These are phyloP conservation scores for Tolypocladium tundrense DNA, from an alignment of 2,329 filamentous ascomycete genomes.

Conservation along the genomic window DNA sequence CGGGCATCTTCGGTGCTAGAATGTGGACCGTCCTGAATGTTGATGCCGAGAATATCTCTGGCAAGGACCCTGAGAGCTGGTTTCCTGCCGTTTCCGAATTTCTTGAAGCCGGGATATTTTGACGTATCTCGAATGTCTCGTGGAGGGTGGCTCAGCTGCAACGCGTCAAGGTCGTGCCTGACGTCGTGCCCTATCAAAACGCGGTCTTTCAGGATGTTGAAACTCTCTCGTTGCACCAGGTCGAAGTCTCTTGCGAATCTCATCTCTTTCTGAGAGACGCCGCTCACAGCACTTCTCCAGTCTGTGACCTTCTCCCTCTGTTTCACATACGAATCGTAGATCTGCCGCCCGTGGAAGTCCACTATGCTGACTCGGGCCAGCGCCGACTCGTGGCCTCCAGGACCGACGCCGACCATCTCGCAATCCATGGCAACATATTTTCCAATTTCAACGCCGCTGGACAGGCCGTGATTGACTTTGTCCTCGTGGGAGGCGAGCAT, in stretches of 20 bases:
- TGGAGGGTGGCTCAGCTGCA: constrained; percentile 69
- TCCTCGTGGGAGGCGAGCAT: constrained; percentile 36
- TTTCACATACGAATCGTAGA: constrained; percentile 89
- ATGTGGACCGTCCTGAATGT: constrained; percentile 54
- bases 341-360: constrained; percentile 83
- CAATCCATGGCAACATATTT: constrained; percentile 94
- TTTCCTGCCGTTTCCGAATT: constrained; percentile 56
- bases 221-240: constrained; percentile 65
- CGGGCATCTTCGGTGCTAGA: constrained; percentile 71
- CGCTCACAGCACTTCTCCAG: constrained; percentile 81
- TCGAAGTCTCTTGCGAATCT: constrained; percentile 58
- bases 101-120: constrained; percentile 63
- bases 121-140: constrained; percentile 79
- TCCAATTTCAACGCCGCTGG: constrained; percentile 56
- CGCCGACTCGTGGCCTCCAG: constrained; percentile 57
- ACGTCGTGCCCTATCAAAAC: constrained; percentile 79
- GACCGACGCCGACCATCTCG: constrained; percentile 91
- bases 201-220: constrained; percentile 55
- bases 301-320: constrained; percentile 73
- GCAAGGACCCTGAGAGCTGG: constrained; percentile 54
- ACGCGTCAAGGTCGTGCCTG: constrained; percentile 64
- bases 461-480: constrained; percentile 54
- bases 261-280: constrained; percentile 68
- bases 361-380: constrained; percentile 84
- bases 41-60: constrained; percentile 44